These are phyloP conservation scores for Podospora tetraspora DNA, from an alignment of 495 filamentous ascomycete genomes.

Conservation along the genomic window DNA sequence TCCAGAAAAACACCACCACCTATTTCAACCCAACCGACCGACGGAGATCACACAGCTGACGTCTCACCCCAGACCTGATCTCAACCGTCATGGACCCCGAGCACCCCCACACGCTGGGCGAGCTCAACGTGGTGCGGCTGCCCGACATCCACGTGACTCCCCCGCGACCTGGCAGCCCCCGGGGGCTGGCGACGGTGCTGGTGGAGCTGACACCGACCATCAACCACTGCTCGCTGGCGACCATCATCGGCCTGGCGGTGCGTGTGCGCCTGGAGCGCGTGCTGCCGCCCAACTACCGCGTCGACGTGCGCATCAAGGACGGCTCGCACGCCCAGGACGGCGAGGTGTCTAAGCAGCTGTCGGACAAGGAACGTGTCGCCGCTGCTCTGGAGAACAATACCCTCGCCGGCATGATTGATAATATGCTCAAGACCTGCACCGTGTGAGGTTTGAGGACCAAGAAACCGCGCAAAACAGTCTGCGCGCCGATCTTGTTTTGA, in stretches of 20 bases:
- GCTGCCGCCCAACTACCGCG: constrained; percentile 83
- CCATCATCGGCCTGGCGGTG: constrained; percentile 92
- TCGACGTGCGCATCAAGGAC: constrained; percentile 92
- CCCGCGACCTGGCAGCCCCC: constrained; percentile 41
- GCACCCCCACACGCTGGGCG: constrained; percentile 87
- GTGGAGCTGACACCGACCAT: constrained; percentile 92
- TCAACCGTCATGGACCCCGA: constrained; percentile 92
- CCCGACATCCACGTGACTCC: constrained; percentile 80
- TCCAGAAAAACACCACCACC: background rate
- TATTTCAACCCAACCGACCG: constrained; percentile 15
- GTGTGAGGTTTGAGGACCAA: background rate
- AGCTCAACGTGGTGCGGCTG: constrained; percentile 87
- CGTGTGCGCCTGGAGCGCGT: constrained; percentile 85
- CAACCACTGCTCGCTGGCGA: constrained; percentile 92
- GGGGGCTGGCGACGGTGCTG: constrained; percentile 45
- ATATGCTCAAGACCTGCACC: constrained; percentile 83
- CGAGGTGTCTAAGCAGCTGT: constrained; percentile 92
- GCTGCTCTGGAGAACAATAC: constrained; percentile 93
- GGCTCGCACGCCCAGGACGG: constrained; percentile 92
- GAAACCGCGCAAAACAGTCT: no score
- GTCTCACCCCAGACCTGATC: constrained; percentile 67
- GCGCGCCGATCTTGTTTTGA: background rate
- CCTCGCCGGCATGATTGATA: constrained; percentile 77
- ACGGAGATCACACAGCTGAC: constrained; percentile 34
- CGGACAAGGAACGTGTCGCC: constrained; percentile 92